phyloP scores from a whole-genome alignment of 139 green algal genomes.

The Dunaliella primolecta region DNA sequence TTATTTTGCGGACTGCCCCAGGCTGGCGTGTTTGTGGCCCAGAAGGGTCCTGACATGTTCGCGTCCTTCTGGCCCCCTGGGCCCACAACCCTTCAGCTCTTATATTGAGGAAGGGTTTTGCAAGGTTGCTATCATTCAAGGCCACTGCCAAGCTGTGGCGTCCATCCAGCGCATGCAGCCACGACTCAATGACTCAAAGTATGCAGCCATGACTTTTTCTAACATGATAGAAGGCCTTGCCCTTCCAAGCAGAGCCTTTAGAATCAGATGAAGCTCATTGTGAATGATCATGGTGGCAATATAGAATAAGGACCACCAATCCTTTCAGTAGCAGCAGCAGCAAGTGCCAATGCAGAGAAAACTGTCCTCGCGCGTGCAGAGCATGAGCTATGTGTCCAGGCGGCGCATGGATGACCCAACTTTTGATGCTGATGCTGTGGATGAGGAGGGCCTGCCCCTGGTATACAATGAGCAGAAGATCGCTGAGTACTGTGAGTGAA shows the following conservation, averaged over 20 bases:
- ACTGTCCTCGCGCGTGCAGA: conserved; percentile 24
- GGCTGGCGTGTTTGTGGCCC: background rate
- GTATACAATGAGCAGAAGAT: conserved; percentile 76
- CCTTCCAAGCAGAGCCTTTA: background rate
- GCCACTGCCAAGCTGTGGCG: too few relatives aligned
- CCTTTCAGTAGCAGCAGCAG: background rate
- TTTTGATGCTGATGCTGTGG: conserved; percentile 70
- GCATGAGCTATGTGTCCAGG: conserved; percentile 62
- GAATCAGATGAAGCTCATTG: too few relatives aligned
- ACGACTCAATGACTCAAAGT: background rate
- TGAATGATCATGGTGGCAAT: too few relatives aligned
- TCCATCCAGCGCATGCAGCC: too few relatives aligned
- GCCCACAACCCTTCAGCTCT: too few relatives aligned
- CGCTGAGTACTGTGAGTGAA: conserved; percentile 59
- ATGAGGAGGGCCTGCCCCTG: conserved; percentile 66
- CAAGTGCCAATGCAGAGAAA: background rate
- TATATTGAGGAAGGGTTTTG: too few relatives aligned
- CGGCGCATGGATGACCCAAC: conserved; percentile 55
- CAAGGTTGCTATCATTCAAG: too few relatives aligned
- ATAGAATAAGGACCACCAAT: too few relatives aligned
- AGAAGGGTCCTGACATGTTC: background rate
- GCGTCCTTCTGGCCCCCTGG: background rate
- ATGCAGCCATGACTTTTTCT: background rate
- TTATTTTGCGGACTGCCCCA: background rate
- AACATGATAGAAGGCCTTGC: too few relatives aligned